Base-by-base conservation (phyloP, 1,284 basidiomycete species). In the Puccinia polysora region DNA sequence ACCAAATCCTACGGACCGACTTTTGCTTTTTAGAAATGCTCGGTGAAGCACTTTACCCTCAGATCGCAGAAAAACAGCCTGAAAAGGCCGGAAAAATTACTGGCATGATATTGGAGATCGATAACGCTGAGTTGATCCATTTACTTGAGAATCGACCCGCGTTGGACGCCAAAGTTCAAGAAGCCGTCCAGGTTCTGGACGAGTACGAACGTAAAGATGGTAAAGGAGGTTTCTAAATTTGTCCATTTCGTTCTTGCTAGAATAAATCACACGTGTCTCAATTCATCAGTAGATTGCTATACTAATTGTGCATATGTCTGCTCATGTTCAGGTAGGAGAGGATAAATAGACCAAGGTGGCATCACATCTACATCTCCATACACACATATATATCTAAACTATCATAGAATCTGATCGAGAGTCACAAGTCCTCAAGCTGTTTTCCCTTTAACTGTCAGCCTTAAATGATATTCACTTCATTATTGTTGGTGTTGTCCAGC, bases 61-160 rank as follows among this genome's bases (percentile, higher is more conserved):
- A 86, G 80, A 93, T 95, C 76, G 86, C 84, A 73, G 79, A 79
- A 58, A 78, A 80, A 58, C 81, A 84, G 77, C 90, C 91, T 72
- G 91, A 94, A 49, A 84, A 95, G 78, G 91, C 94, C 74, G 93
- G 93, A 75, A 96, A 97, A 85, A 96, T 97, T 81, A 97, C 93
- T 71, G 93, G 79, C 74, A 95, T 96, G 92, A 84, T 96, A 77
- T 86, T 95, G 76, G 93, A 97, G 86, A 96, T 97, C 91, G 92
- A 96, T 81, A 94, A 94, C 82, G 80, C 84, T 67, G 93, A 96
- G 82, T 84, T 97, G 56, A 82, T 96, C 43, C 87, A 89, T 81
- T 85, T 97, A 73, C 82, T 96, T 77, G 90, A 94, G 68, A 83
- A 86, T 60, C 83, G 84, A 49, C 89, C 91, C 20, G 86, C 91